Base-by-base conservation (phyloP, 2,329 filamentous ascomycete species). In the Claviceps sp. region DNA sequence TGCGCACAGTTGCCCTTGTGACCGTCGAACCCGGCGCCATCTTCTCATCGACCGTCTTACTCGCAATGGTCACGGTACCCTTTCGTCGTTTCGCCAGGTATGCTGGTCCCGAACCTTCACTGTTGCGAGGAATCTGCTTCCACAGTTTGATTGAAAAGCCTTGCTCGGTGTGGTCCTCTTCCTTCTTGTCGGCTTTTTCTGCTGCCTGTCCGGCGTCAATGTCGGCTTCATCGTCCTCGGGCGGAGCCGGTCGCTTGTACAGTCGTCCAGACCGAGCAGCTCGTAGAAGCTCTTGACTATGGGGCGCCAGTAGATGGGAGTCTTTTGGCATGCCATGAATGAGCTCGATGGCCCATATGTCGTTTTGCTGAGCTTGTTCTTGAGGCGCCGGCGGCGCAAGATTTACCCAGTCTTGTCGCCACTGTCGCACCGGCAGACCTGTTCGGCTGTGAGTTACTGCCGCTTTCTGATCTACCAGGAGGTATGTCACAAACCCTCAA, bases 371-470 rank as follows among this genome's bases (percentile, higher is more conserved):
- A 36, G 70, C 73, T 29, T 76, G 80, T 59, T 90, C 85, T 55
- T 80, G 73, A 39, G 79, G 75, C 9, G 77, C 71, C 13, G 79
- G 79, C 50, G 87, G 83, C 57, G 80, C 81, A 62, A 91, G 71
- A 43, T 71, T 83, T 52, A 88, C 77, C 68, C 73, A 74, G 53
- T 85, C 81, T 56, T 86, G 82, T 52, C 86, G 82, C 85, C 89
- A 97, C 77, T 95, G 88, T 62, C 89, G 85, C 53, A 96, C 85
- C 16, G 91, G 91, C 11, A 96, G 77, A 54, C 89, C 88, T 75
- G 79, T 73, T 37, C 23, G 16, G n/a, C 44, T 16, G 43, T 66
- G 51, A 65, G 58, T 51, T 56, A 43, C 48, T 52, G 20, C 34
- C 7, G 8, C 4, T 8, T 6, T 39, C 50, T 40, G 23, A 26